Base-by-base conservation (phyloP, 805 yeast genomes). In the Sugiyamaella qingdaonensis region DNA sequence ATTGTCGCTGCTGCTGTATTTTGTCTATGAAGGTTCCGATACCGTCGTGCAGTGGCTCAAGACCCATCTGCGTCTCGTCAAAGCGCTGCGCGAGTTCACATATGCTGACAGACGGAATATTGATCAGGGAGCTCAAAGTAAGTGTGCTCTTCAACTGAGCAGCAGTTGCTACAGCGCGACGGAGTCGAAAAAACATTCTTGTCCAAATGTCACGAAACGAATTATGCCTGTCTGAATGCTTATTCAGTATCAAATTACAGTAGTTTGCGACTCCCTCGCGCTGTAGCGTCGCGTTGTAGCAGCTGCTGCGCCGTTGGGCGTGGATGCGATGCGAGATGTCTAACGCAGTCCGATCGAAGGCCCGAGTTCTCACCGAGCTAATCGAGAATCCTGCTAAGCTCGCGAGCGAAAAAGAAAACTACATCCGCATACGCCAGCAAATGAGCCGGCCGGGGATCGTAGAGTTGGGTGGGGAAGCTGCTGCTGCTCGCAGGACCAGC, bases 31-130 rank as follows among this genome's bases (percentile, higher is more conserved):
- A 56, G 99, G 97, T 36, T 79, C 91, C 18, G 96, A 91, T 57
- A 84, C 85, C 61, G 91, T 91, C 63, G 95, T 90, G 5, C 72
- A 82, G 33, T 92, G 97, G 97, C 82, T 92, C 53, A 85, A 82
- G 64, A 94, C 87, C 63, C 90, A 91, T 66, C 66, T 90, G 35
- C 90, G 88, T 69, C 78, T 90, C 49, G 81, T 92, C 64, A 89
- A 89, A 71, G 88, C 97, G 0, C 75, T 92, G 61, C 80, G 96
- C 51, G 97, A 92, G 67, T 92, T 92, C 68, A 87, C 85, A 59
- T 87, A 82, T 65, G 76, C 77, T 31, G 97, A 92, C 67, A 41
- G 53, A 4, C 52, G 57, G 37, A 63, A 66, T 46, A 58, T 63
- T 11, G 71, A 68, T 51, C 69, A 63, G 52, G 71, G 71, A 16